A percentile compares a stretch with the other conserved stretches of the same genome.
Conservation (phyloP, 148 eudicot species). For the Linanthus parryae region DNA sequence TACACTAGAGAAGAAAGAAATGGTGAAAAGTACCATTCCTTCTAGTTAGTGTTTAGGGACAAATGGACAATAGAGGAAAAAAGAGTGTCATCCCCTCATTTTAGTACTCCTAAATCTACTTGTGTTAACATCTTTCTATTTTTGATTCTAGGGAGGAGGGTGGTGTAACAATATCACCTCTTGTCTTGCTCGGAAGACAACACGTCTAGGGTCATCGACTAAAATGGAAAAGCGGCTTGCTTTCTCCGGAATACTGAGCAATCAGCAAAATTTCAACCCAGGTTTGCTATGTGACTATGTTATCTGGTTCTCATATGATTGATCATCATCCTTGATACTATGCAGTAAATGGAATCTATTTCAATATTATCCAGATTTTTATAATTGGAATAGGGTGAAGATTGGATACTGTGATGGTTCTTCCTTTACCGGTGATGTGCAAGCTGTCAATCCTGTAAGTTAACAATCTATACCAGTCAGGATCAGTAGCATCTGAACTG, state of each 20-base stretch:
- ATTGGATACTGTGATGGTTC: constrained; percentile 95
- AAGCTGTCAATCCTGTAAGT: constrained; percentile 76
- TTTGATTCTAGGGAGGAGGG: constrained; percentile 67
- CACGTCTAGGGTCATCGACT: constrained; percentile 65
- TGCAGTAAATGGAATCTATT: not conserved
- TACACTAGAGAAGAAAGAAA: not conserved
- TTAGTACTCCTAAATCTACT: not conserved
- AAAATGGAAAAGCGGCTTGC: constrained; percentile 51
- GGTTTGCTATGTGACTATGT: constrained; percentile 21
- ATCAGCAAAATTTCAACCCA: constrained; percentile 49
- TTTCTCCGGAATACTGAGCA: constrained; percentile 71
- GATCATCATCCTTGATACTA: not conserved
- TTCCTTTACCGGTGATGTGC: constrained; percentile 90
- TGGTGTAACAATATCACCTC: constrained; percentile 77
- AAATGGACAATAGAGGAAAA: no score
- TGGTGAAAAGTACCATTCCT: no score
- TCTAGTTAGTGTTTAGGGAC: no score
- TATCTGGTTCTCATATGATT: not conserved
- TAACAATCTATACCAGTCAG: no score
- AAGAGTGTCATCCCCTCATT: no score
- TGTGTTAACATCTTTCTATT: not conserved
- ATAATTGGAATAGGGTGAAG: constrained; percentile 91
- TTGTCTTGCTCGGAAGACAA: constrained; percentile 51
- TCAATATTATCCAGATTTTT: constrained; percentile 58
- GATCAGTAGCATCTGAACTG: no score